Conservation (phyloP, 305 asterid species). For the Fraxinus nigra region DNA sequence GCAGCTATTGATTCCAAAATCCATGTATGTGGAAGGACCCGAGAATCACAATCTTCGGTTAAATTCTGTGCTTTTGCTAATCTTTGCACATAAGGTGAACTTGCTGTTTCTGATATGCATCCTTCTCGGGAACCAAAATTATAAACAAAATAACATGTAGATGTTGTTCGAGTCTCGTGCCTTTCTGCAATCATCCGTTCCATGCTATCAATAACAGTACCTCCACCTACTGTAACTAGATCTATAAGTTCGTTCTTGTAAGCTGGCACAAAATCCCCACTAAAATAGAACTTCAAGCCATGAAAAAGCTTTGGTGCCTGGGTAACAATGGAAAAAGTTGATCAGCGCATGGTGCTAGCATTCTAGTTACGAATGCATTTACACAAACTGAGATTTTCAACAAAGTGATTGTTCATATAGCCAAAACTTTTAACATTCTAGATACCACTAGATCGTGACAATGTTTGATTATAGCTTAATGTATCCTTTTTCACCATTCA, state of each 20-base stretch:
- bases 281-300: slow-evolving; percentile 53
- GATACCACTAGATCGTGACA: neutral
- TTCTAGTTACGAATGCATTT: neutral
- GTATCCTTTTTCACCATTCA: neutral
- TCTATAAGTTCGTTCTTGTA: slow-evolving; percentile 58
- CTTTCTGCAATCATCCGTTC: slow-evolving; percentile 35
- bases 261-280: slow-evolving; percentile 54
- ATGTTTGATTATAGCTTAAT: neutral
- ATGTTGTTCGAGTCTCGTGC: slow-evolving; percentile 11
- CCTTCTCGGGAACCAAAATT: slow-evolving; percentile 41
- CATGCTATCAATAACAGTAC: slow-evolving; percentile 37
- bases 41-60: slow-evolving; percentile 35
- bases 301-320: slow-evolving; percentile 76
- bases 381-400: neutral
- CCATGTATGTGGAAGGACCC: slow-evolving; percentile 70
- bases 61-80: slow-evolving; percentile 44
- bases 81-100: slow-evolving; percentile 31
- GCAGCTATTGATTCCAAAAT: slow-evolving; percentile 84
- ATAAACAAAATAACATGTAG: slow-evolving; percentile 47
- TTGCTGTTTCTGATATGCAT: slow-evolving; percentile 34
- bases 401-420: neutral
- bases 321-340: slow-evolving; percentile 8
- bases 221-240: slow-evolving; percentile 71
- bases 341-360: neutral
- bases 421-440: neutral